Evolutionary conservation across 2,329 filamentous ascomycete genomes (phyloP).

Genomic region (Apiospora arundinis): DNA sequence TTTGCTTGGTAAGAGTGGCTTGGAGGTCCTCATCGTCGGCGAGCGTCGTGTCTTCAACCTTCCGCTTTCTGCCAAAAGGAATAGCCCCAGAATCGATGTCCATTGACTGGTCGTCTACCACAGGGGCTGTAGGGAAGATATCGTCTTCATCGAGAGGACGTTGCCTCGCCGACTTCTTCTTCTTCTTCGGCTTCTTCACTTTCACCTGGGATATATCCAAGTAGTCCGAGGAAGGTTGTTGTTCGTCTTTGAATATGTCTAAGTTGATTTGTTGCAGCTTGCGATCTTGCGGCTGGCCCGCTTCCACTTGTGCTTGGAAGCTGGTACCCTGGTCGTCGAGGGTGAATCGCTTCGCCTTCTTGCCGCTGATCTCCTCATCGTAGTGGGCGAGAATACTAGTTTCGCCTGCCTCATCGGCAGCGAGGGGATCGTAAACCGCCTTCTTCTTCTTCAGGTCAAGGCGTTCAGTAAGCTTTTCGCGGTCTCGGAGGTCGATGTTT

Average conservation of each 20-base stretch:
- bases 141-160: conserved; percentile 71
- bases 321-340: conserved; percentile 78
- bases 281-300: conserved; percentile 60
- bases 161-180: conserved; percentile 80
- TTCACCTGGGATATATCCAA: conserved; percentile 86
- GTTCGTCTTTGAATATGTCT: conserved; percentile 66
- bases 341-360: conserved; percentile 87
- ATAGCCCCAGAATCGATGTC: conserved; percentile 71
- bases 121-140: conserved; percentile 54
- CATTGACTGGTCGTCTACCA: conserved; percentile 64
- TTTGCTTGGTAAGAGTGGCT: conserved; percentile 81
- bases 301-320: conserved; percentile 65
- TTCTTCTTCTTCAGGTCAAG: conserved; percentile 90
- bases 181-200: conserved; percentile 92
- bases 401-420: conserved; percentile 69
- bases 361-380: conserved; percentile 92
- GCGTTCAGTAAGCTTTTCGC: conserved; percentile 75
- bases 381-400: conserved; percentile 84
- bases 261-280: conserved; percentile 78
- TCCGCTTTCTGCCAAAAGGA: conserved; percentile 63
- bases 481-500: conserved; percentile 73
- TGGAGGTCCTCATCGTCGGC: conserved; percentile 94
- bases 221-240: conserved; percentile 81
- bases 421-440: conserved; percentile 85
- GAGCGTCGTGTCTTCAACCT: conserved; percentile 71